Evolutionary conservation across 108 stramenopile species (phyloP), one percentile per base, ranked within the genome.

Genomic region (Nitzschia palea): DNA sequence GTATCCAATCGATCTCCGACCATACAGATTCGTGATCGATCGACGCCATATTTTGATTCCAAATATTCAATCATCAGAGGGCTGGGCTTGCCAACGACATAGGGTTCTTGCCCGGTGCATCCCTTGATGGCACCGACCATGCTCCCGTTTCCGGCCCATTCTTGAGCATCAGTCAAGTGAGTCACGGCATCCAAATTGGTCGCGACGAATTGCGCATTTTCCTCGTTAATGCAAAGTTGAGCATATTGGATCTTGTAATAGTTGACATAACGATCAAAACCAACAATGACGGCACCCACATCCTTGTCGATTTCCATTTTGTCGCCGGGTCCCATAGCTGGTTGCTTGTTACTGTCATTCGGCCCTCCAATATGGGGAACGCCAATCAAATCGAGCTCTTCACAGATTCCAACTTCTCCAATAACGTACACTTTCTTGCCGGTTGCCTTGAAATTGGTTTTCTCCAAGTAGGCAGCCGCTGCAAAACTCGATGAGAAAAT

Each of bases 221-320:
- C 78, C 71, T 97, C 94, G 65, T 97, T 97, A 67, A 99, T 97
- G 73, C 95, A 96, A 27, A 99, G 82, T 74, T 98, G 97, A 25
- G 98, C 97, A 66, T 95, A 96, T 74, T 99, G 98, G 68, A 99
- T 96, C 71, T 99, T 99, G 90, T 98, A 97, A 74, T 99, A 99
- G 71, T 97, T 99, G 74, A 99, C 83, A 40, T 81, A 54, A 17
- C 95, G 81, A 83, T 99, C 98, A 64, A 99, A 97, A 37, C 98
- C 98, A 31, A 96, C 96, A 45, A 98, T 82, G 44, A 98, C 96
- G 17, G 76, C 68, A 2, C 96, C 98, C 27, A 98, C 95, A 65
- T 97, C 89, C 6, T 79, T 51, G 60, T 98, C 98, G 51, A 93
- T 83, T 8, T 92, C 79, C 9, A 98, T 53, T 42, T 72, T 87